A percentile compares a stretch with the other conserved stretches of the same genome.
Conservation (phyloP, 805 yeast genomes). For the Maudiozyma bulderi region DNA sequence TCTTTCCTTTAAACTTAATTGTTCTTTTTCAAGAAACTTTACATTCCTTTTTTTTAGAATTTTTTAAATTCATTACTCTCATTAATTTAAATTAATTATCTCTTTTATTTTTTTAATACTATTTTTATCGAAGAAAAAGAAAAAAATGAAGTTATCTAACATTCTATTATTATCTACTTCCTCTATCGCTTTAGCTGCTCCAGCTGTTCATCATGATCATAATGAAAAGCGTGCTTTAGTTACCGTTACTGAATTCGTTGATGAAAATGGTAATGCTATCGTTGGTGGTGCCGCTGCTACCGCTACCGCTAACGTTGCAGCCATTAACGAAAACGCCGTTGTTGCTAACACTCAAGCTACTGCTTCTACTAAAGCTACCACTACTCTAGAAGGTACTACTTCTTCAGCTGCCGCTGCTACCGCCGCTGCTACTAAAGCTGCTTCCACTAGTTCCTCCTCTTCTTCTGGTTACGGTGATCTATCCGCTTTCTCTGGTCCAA, state of each 20-base stretch:
- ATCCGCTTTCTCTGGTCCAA: conserved; percentile 45
- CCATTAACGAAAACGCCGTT: conserved; percentile 7
- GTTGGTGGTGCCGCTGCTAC: conserved; percentile 9
- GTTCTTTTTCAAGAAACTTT: background rate
- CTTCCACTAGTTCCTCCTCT: conserved; percentile 19
- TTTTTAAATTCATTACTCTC: background rate
- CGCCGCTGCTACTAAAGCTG: conserved; percentile 18
- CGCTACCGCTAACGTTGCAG: conserved; percentile 20
- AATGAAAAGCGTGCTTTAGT: conserved; percentile 26
- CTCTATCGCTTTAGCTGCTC: conserved; percentile 21
- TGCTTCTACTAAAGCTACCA: conserved; percentile 11
- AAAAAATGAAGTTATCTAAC: conserved; percentile 19
- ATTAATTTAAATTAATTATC: background rate
- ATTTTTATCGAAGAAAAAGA: background rate
- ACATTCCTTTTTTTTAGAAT: background rate
- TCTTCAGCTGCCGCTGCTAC: conserved; percentile 19
- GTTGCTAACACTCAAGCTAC: conserved; percentile 13
- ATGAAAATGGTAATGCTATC: conserved; percentile 23
- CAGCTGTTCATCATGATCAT: conserved; percentile 22
- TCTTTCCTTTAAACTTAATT: conserved; percentile 6
- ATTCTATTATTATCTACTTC: conserved; percentile 17
- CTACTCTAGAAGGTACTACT: conserved; percentile 10
- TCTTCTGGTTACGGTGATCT: conserved; percentile 48
- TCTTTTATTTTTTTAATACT: background rate
- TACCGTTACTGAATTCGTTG: conserved; percentile 27